Base-by-base conservation (phyloP, 805 yeast genomes). In the Scheffersomyces lignosus region DNA sequence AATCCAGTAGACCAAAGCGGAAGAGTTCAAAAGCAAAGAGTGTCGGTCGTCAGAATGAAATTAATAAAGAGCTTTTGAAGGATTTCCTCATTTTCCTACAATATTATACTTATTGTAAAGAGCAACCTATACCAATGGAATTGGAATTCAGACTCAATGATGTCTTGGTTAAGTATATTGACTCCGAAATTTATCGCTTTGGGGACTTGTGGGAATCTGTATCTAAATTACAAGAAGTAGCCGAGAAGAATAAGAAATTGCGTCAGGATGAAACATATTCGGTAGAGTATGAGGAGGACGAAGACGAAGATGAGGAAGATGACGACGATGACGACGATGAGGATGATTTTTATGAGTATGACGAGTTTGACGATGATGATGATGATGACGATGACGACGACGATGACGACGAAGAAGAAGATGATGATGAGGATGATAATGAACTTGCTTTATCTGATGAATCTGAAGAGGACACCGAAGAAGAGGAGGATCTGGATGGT, bases 51-150 rank as follows among this genome's bases (percentile, higher is more conserved):
- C 12, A 24, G 15, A 25, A 17, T 16, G 29, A 15, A 15, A 23
- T 29, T 26, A 20, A 17, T 17, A 47, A 34, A 29, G 46, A 37
- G 22, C 37, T 40, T 13, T 43, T 57, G 4, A 51, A 45, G 14
- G 49, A 52, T 0, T 75, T 83, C 39, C 47, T 82, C 39, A 69
- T 70, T 18, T 81, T 78, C 45, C 80, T 87, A 42, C 93, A 88
- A 49, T 88, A 79, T 55, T 88, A 86, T 52, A 56, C 77, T 4
- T 75, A 71, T 55, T 73, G 82, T 22, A 88, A 88, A 49, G 57
- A 58, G 3, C 70, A 60, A 31, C 85, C 87, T 1, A 36, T 85
- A 12, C 88, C 95, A 0, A 65, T 71, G 43, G 93, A 83, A 31
- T 60, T 77, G 2, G 74, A 75, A 29, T 80, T 80, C 45, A 70